Evolutionary conservation across 208 protist species (phyloP), one percentile per base, ranked within the genome.

Genomic region (Acanthamoeba divionensis): DNA sequence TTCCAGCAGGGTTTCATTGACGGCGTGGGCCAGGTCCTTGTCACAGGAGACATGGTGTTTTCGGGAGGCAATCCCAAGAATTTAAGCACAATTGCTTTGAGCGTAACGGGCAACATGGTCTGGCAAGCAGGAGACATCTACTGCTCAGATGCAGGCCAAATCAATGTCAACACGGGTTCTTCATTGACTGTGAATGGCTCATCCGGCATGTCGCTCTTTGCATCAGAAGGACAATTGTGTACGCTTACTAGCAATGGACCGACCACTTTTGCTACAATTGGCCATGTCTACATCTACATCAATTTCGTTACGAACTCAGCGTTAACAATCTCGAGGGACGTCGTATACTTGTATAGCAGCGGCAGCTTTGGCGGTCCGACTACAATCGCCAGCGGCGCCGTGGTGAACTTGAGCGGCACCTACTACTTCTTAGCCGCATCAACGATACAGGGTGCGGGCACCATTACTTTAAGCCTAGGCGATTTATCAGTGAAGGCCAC

Each of bases 191-290:
- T 85, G 36, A 85, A 55, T 41, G 75, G 75, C 75, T 66, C 75
- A 7, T 48, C 52, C 26, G 50, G 48, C 48, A 85, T 85, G 31
- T 66, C 65, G 75, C 21, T 63, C 48, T 85, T 48, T n/a, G 45
- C 75, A n/a, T 63, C 75, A n/a, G 13, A 29, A n/a, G 75, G 75
- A 31, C 75, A 85, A 54, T 54, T 66, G 75, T 85, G 75, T 54
- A 63, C 50, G 12, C 65, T 85, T 54, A 85, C 75, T 54, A 85
- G 65, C 75, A 85, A 85, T 54, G 75, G 75, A 6, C 8, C 13
- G 33, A 41, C 65, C 75, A 85, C 36, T 54, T 85, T 63, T 36
- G 31, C 13, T 5, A 60, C n/a, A 24, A 24, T 54, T 21, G 29
- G 36, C 75, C 12, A 31, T 9, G 18, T 63, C 26, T 31, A 29